Evolutionary conservation across 2,329 filamentous ascomycete genomes (phyloP).

Genomic region (Xylariaceae sp.): DNA sequence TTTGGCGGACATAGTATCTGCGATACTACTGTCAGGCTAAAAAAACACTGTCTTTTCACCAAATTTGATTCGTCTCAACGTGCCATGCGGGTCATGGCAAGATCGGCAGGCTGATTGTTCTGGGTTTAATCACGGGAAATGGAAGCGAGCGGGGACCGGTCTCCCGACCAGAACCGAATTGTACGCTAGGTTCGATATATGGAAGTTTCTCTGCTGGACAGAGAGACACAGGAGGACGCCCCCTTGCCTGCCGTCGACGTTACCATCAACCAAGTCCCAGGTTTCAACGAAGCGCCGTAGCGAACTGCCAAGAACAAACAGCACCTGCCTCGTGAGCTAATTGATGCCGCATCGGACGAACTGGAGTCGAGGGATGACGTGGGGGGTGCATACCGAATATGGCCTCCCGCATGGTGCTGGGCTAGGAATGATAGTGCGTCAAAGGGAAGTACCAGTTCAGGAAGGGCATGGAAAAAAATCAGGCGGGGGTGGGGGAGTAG

Average conservation of each 20-base stretch:
- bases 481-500: conserved; percentile 17
- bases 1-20: conserved; percentile 24
- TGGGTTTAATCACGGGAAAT: conserved; percentile 24
- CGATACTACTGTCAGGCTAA: conserved; percentile 27
- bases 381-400: conserved; percentile 3
- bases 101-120: conserved; percentile 23
- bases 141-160: conserved; percentile 27
- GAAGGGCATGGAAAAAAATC: conserved; percentile 10
- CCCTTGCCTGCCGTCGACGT: conserved; percentile 29
- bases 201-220: conserved; percentile 24
- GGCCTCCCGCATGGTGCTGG: conserved; percentile 13
- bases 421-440: conserved; percentile 21
- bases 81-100: conserved; percentile 25
- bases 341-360: neutral
- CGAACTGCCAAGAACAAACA: conserved; percentile 19
- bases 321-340: neutral
- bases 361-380: conserved; percentile 14
- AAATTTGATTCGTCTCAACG: conserved; percentile 22
- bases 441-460: conserved; percentile 24
- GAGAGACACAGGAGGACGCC: conserved; percentile 23
- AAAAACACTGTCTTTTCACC: conserved; percentile 27
- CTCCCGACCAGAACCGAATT: conserved; percentile 23
- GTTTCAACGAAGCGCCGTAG: conserved; percentile 28
- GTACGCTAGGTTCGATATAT: neutral
- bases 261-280: conserved; percentile 20